Conservation (phyloP, 108 stramenopile genomes). For the Halocafeteria seosinensis region DNA sequence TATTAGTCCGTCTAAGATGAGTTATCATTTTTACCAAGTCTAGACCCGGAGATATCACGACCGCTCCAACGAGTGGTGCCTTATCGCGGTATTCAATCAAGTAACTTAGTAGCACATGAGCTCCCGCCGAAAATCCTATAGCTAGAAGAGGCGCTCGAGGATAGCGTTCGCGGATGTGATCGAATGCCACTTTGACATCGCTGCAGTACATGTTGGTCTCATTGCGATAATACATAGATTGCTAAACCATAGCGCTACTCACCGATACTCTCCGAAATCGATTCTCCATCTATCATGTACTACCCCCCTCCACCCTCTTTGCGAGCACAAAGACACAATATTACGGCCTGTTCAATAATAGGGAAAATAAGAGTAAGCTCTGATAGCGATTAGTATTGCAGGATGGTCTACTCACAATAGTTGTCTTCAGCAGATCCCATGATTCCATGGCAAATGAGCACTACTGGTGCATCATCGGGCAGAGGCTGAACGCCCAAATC, state of each 20-base stretch:
- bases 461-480: conserved; percentile 6
- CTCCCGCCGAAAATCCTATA: conserved; percentile 12
- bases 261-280: conserved; percentile 3
- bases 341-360: too few relatives aligned
- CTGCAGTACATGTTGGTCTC: too few relatives aligned
- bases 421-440: conserved; percentile 5
- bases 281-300: conserved; percentile 8
- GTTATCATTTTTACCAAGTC: conserved; percentile 12
- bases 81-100: not conserved
- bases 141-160: conserved; percentile 7
- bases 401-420: too few relatives aligned
- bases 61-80: conserved; percentile 7
- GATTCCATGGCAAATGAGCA: conserved; percentile 9
- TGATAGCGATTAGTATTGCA: too few relatives aligned
- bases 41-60: conserved; percentile 2
- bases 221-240: too few relatives aligned
- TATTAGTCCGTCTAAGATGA: not conserved
- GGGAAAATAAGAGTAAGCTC: too few relatives aligned
- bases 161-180: not conserved
- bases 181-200: conserved; percentile 2
- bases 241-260: too few relatives aligned
- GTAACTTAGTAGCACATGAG: conserved; percentile 8
- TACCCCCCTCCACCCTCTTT: conserved; percentile 8
- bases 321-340: not conserved
- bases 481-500: not conserved